Base-by-base conservation (phyloP, 176 grass and related monocot genomes). In the Bolboschoenus planiculmis region DNA sequence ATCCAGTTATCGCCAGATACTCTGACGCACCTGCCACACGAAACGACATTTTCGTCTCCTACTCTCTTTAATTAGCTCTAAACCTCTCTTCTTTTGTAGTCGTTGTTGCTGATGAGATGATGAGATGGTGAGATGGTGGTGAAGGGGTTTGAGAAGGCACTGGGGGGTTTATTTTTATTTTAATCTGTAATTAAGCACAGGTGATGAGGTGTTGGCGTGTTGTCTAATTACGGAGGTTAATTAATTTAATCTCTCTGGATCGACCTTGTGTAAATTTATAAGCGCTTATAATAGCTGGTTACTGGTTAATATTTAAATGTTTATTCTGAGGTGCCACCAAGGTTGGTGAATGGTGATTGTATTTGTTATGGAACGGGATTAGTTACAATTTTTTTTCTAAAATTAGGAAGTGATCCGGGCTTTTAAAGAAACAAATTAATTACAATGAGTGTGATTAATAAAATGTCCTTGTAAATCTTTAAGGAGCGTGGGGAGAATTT, bases 1-100 rank as follows among this genome's bases (percentile, higher is more conserved):
- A 88, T 3, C 93, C 90, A 1, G 93, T 95, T 77, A 95, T 92
- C 16, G 90, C 87, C 1, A 95, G 74, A 86, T 95, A 95, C 81
- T 95, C 93, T 18, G 82, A 84, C 3, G 82, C 82, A 74, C 66
- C 82, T 26, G 82, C 82, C 33, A 84, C 82, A 43, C 61, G 34
- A 43, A 72, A 84, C 82, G 44, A 26, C 82, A 84, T 84, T 27
- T 73, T 84, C 73, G 3, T n/a, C 15, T 34, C 3, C 13, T 7
- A 20, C 54, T 37, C 5, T 39, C 10, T 61, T 80, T 24, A 11
- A 43, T 40, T 39, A 24, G 31, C 18, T 42, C 11, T 60, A 5
- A 60, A 26, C 2, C 21, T 60, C 43, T 3, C 14, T 39, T 60
- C 16, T n/a, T n/a, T n/a, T n/a, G n/a, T n/a, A n/a, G n/a, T n/a